Evolutionary conservation across 306 rosid genomes (phyloP).

Genomic region (Sindora glabra): DNA sequence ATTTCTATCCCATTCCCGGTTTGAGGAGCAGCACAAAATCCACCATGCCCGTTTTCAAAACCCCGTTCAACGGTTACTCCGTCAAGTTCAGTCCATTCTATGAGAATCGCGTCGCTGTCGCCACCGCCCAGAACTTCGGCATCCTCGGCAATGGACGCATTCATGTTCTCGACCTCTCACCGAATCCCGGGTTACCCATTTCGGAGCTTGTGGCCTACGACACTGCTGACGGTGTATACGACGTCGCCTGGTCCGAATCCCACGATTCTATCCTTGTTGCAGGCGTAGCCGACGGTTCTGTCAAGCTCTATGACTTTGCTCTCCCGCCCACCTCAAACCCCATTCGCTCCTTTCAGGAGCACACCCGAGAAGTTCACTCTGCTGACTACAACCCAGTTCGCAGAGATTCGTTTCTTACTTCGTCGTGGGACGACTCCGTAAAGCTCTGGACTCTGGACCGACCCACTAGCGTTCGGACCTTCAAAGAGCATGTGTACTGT

Average conservation of each 20-base stretch:
- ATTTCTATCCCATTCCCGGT: neutral
- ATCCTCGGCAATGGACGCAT: conserved; percentile 94
- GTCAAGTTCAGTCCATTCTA: conserved; percentile 96
- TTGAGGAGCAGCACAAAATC: neutral
- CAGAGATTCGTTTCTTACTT: conserved; percentile 82
- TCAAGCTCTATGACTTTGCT: conserved; percentile 76
- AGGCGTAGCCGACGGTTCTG: conserved; percentile 90
- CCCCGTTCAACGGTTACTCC: conserved; percentile 94
- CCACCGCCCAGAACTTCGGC: conserved; percentile 92
- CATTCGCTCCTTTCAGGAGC: conserved; percentile 83
- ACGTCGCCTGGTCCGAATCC: conserved; percentile 84
- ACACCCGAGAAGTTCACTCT: conserved; percentile 80
- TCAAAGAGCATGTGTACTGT: conserved; percentile 89
- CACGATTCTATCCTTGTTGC: conserved; percentile 84
- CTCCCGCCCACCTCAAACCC: conserved; percentile 74
- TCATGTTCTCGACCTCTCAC: conserved; percentile 72
- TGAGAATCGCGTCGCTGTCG: conserved; percentile 86
- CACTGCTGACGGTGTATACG: conserved; percentile 93
- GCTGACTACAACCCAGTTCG: conserved; percentile 87
- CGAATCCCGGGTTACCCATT: conserved; percentile 34
- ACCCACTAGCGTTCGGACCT: conserved; percentile 69
- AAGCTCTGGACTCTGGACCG: conserved; percentile 91
- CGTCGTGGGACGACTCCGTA: conserved; percentile 86
- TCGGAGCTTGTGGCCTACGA: conserved; percentile 60
- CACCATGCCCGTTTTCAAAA: conserved; percentile 74